Percentiles rank a stretch among this genome's conserved stretches.
These are phyloP conservation scores for Boletellus emodensis DNA, from an alignment of 768 basidiomycete species.

Conservation along the genomic window DNA sequence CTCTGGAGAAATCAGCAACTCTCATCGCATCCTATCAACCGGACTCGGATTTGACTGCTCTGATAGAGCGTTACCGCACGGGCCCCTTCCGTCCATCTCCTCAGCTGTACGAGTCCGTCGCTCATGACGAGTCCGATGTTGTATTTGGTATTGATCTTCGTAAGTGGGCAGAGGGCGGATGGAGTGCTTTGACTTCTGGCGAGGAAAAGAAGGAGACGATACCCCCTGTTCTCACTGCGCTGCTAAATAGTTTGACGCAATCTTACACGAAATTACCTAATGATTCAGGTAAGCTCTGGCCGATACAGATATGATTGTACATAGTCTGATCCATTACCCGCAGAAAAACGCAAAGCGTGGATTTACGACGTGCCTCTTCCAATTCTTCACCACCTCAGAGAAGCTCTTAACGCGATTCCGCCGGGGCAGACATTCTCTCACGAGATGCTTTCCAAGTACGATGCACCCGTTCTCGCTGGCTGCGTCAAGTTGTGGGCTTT, in stretches of 20 bases:
- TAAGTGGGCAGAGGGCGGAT: conserved; percentile 86
- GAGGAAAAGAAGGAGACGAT: conserved; percentile 59
- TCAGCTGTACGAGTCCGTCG: conserved; percentile 81
- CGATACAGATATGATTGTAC: not conserved
- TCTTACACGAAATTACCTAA: conserved; percentile 58
- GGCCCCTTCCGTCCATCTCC: conserved; percentile 88
- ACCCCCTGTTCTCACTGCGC: conserved; percentile 68
- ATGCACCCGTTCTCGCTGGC: conserved; percentile 83
- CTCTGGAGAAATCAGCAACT: conserved; percentile 66
- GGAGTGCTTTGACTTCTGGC: conserved; percentile 52
- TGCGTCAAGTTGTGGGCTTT: conserved; percentile 84
- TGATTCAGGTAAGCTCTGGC: conserved; percentile 53
- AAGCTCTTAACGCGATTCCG: conserved; percentile 73
- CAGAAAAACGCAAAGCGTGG: conserved; percentile 88
- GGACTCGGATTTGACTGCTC: conserved; percentile 77
- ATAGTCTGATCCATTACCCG: not conserved
- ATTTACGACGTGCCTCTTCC: conserved; percentile 90
- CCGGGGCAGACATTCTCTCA: conserved; percentile 41
- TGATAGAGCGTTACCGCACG: conserved; percentile 90
- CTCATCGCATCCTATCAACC: conserved; percentile 84
- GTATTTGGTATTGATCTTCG: conserved; percentile 90
- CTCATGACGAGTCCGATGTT: conserved; percentile 80
- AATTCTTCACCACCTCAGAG: conserved; percentile 80
- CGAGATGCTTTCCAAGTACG: conserved; percentile 67
- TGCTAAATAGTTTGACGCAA: conserved; percentile 60